A percentile compares a stretch with the other conserved stretches of the same genome.
Conservation (phyloP, 1,139 yeast species). For the Kluyveromyces sp. region DNA sequence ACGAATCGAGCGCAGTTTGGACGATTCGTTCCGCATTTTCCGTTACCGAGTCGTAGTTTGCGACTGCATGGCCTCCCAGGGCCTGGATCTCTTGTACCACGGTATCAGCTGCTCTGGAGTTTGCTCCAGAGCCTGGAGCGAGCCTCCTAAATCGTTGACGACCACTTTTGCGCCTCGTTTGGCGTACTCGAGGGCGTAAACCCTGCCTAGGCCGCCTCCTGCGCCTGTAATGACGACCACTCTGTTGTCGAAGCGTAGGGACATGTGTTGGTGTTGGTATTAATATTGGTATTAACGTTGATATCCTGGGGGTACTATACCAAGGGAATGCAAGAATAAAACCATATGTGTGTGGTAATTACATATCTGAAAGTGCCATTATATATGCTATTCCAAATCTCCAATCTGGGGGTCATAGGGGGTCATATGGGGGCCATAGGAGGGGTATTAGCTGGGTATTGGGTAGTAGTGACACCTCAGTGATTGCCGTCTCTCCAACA, state of each 20-base stretch:
- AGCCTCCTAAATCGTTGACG: slow-evolving; percentile 84
- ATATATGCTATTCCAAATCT: too few relatives aligned
- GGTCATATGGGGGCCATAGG: background rate
- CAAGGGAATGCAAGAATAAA: too few relatives aligned
- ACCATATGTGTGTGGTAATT: too few relatives aligned
- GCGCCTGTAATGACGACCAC: slow-evolving; percentile 94
- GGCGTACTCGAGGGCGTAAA: slow-evolving; percentile 82
- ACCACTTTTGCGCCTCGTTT: slow-evolving; percentile 90
- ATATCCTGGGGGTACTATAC: background rate
- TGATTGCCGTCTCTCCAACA: too few relatives aligned
- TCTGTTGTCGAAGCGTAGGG: slow-evolving; percentile 55
- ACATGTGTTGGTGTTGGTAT: slow-evolving; percentile 6
- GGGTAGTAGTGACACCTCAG: background rate
- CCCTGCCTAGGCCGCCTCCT: slow-evolving; percentile 93
- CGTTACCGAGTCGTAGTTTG: slow-evolving; percentile 86
- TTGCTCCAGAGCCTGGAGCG: slow-evolving; percentile 58
- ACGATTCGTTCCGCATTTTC: slow-evolving; percentile 79
- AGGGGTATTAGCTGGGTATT: too few relatives aligned
- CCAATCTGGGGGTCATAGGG: background rate
- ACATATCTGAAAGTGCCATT: too few relatives aligned
- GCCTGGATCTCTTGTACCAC: slow-evolving; percentile 78
- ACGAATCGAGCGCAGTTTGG: slow-evolving; percentile 76
- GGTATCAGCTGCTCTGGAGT: slow-evolving; percentile 70
- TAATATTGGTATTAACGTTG: background rate
- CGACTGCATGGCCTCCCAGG: slow-evolving; percentile 78